Conservation (phyloP, 2,329 filamentous ascomycete genomes). For the Xylariales sp. region DNA sequence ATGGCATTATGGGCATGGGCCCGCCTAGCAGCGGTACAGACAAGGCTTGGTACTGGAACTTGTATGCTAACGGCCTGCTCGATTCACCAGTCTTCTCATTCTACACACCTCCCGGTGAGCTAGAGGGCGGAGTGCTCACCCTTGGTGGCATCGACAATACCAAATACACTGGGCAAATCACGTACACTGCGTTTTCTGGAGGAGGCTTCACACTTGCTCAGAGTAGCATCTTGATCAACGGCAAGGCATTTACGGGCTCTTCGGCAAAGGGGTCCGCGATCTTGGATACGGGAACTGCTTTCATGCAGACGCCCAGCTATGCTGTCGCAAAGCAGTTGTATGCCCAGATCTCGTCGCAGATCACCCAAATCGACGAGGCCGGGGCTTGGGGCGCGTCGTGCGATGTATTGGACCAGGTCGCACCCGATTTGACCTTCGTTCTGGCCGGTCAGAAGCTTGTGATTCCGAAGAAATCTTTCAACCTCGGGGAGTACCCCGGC, state of each 20-base stretch:
- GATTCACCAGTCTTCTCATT: constrained; percentile 24
- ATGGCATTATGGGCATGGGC: constrained; percentile 30
- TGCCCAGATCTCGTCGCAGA: constrained; percentile 23
- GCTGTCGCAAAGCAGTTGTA: constrained; percentile 25
- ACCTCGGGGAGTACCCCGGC: constrained; percentile 27
- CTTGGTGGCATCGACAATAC: constrained; percentile 28
- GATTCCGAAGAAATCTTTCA: constrained; percentile 25
- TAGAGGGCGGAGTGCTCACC: constrained; percentile 23
- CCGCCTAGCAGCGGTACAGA: constrained; percentile 6
- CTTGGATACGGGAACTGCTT: constrained; percentile 28
- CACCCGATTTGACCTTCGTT: constrained; percentile 25
- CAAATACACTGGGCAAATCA: constrained; percentile 24
- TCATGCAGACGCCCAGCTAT: constrained; percentile 26
- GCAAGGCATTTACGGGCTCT: constrained; percentile 2
- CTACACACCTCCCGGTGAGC: constrained; percentile 19
- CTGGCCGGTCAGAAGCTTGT: constrained; percentile 23
- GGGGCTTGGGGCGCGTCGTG: constrained; percentile 31
- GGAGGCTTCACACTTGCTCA: constrained; percentile 19
- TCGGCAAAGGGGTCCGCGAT: constrained; percentile 17
- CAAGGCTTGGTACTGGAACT: constrained; percentile 24
- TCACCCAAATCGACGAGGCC: constrained; percentile 23
- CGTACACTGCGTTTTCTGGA: constrained; percentile 10
- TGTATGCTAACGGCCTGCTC: constrained; percentile 21
- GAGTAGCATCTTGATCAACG: constrained; percentile 11
- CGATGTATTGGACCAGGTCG: constrained; percentile 21